Percentiles rank a stretch among this genome's conserved stretches.
Evolutionary conservation across 129 eudicot species (phyloP).

Genomic region (Pseudognaphalium luteoalbum): DNA sequence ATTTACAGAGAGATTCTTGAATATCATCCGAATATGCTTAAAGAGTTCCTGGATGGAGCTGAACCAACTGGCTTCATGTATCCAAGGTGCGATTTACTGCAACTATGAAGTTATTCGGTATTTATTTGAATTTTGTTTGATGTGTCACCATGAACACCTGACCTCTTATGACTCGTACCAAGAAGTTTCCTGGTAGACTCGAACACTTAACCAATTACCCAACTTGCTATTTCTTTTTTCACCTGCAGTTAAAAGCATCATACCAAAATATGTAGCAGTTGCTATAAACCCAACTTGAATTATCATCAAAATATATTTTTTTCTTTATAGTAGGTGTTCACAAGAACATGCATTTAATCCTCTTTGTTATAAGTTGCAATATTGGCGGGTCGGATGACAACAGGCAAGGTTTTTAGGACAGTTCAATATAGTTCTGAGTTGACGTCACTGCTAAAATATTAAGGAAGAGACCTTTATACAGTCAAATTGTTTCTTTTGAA

Average conservation of each 20-base stretch:
- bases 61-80: conserved; percentile 96
- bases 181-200: background rate
- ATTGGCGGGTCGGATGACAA: background rate
- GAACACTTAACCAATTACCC: background rate
- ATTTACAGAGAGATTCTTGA: conserved; percentile 93
- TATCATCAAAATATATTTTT: background rate
- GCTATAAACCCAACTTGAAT: background rate
- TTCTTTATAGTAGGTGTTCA: background rate
- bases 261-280: background rate
- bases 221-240: background rate
- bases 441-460: background rate
- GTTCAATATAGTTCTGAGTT: background rate
- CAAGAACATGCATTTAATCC: background rate
- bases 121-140: background rate
- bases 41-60: conserved; percentile 80
- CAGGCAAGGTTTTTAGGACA: background rate
- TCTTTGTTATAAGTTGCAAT: conserved; percentile 5
- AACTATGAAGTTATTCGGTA: background rate
- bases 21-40: conserved; percentile 93
- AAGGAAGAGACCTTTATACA: too few relatives aligned
- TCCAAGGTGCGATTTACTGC: conserved; percentile 60
- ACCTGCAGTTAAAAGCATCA: background rate
- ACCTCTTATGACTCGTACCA: background rate
- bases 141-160: background rate
- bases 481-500: too few relatives aligned